Conservation (phyloP, 2,329 filamentous ascomycete genomes). For the Cercospora berteroae region DNA sequence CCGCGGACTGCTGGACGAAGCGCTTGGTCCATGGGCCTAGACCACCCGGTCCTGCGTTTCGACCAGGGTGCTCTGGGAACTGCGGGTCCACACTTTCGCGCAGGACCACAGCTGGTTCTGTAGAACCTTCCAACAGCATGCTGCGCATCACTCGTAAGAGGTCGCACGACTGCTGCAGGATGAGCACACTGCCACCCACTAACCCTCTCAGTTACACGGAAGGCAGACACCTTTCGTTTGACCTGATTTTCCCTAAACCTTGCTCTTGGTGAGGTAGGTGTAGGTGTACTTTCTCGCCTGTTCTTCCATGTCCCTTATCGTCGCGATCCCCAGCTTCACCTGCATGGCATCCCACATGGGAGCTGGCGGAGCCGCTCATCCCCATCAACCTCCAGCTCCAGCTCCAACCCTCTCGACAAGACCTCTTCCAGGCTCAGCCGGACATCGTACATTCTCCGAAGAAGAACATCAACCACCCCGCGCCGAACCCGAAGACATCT, state of each 20-base stretch:
- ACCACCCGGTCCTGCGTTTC: not conserved
- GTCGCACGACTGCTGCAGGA: not conserved
- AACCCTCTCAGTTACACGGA: not conserved
- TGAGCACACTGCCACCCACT: not conserved
- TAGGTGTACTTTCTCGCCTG: not conserved
- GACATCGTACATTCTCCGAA: not conserved
- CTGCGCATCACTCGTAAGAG: not conserved
- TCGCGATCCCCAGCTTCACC: not conserved
- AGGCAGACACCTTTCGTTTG: not conserved
- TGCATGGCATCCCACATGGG: conserved; percentile 2
- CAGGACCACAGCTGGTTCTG: not conserved
- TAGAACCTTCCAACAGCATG: not conserved
- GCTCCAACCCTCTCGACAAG: not conserved
- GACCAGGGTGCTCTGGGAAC: not conserved
- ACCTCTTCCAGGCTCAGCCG: not conserved
- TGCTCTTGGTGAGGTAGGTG: not conserved
- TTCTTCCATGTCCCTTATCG: not conserved
- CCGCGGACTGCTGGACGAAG: not conserved
- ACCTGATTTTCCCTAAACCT: not conserved
- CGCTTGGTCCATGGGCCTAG: conserved; percentile 3
- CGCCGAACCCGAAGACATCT: conserved; percentile 20
- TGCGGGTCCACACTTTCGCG: not conserved
- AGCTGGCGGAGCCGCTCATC: not conserved
- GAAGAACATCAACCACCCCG: conserved; percentile 1
- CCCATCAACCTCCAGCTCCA: not conserved